Conservation (phyloP, 257 asterid genomes). For the Lycium barbarum region DNA sequence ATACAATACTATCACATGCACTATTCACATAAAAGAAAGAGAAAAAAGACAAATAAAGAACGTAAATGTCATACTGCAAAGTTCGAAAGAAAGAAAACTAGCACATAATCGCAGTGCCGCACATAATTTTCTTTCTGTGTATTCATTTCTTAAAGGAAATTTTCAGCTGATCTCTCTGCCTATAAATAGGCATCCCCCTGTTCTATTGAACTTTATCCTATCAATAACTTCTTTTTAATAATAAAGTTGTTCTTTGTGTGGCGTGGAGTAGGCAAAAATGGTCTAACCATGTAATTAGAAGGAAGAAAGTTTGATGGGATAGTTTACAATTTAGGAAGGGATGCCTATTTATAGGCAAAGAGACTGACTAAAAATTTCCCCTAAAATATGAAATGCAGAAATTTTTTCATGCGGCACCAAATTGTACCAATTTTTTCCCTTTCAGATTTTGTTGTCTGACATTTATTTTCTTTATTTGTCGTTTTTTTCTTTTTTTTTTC, state of each 20-base stretch:
- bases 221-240: neutral
- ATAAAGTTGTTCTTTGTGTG: neutral
- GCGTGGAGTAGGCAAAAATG: neutral
- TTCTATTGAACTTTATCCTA: neutral
- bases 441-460: too few relatives aligned
- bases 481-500: neutral
- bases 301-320: neutral
- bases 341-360: neutral
- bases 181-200: neutral
- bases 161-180: neutral
- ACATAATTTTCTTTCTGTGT: neutral
- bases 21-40: neutral
- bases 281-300: neutral
- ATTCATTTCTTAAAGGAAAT: neutral
- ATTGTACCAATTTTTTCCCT: neutral
- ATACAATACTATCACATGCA: neutral
- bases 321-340: neutral
- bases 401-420: neutral
- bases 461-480: too few relatives aligned
- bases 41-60: neutral
- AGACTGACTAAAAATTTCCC: neutral
- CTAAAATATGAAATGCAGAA: neutral
- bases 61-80: neutral
- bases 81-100: neutral
- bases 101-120: neutral